These are phyloP conservation scores for Backusella mclennaniae DNA, from an alignment of 192 early-diverging fungal species.

Conservation along the genomic window DNA sequence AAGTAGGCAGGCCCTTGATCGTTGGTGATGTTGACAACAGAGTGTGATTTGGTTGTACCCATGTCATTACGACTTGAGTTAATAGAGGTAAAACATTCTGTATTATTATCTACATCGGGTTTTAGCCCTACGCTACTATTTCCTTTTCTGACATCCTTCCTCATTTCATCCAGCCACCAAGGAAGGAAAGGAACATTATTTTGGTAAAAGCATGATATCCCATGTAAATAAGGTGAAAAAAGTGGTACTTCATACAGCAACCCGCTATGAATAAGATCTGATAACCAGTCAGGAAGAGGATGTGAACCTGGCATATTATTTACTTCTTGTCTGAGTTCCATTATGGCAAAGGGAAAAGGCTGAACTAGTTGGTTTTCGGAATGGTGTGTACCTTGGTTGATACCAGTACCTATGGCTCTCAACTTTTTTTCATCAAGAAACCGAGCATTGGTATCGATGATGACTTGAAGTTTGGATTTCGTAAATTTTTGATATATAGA, in stretches of 20 bases:
- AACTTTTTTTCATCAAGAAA: not conserved
- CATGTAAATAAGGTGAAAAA: not conserved
- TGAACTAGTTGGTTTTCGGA: not conserved
- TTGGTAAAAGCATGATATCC: not conserved
- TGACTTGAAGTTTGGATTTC: not conserved
- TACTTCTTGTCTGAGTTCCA: not conserved
- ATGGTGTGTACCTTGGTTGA: not conserved
- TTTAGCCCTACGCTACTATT: not conserved
- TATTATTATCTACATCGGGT: not conserved
- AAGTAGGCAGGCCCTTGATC: not conserved
- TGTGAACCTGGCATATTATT: not conserved
- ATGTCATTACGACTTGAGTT: not conserved
- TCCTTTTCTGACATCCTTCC: not conserved
- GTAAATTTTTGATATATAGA: not conserved
- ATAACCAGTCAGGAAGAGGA: not conserved
- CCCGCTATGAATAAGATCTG: not conserved
- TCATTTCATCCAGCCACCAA: conserved; percentile 1
- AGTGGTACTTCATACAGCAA: not conserved
- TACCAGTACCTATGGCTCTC: not conserved
- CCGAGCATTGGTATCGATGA: not conserved
- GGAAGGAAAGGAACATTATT: not conserved
- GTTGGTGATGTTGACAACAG: not conserved
- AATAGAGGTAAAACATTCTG: not conserved
- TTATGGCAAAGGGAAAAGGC: not conserved
- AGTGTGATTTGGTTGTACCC: not conserved